Conservation (phyloP, 1,284 basidiomycete species). For the Naganishia liquefaciens region DNA sequence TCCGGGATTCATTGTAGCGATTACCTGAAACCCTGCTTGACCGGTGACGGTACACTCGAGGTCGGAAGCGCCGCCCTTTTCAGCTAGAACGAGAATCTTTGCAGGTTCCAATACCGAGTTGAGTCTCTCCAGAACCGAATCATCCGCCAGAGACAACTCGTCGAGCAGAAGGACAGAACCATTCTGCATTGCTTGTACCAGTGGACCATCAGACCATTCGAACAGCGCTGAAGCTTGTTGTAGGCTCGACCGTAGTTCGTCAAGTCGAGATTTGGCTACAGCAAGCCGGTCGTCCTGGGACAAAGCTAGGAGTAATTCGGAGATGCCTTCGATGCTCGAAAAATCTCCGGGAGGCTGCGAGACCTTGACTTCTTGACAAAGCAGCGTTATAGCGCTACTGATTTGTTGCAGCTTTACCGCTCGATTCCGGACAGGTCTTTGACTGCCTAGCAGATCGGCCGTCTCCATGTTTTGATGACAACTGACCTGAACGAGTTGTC, state of each 20-base stretch:
- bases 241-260: constrained; percentile 1
- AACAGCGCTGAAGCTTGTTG: constrained; percentile 67
- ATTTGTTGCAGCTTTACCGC: constrained; percentile 49
- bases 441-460: constrained; percentile 90
- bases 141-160: constrained; percentile 96
- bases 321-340: constrained; percentile 15
- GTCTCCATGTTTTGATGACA: constrained; percentile 99
- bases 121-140: constrained; percentile 94
- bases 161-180: constrained; percentile 91
- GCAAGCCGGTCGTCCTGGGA: constrained; percentile 1
- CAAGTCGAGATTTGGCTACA: background rate
- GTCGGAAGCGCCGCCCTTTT: constrained; percentile 76
- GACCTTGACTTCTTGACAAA: constrained; percentile 12
- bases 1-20: constrained; percentile 99
- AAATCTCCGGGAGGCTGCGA: background rate
- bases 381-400: background rate
- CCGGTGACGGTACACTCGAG: constrained; percentile 71
- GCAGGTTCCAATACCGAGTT: constrained; percentile 95
- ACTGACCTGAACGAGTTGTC: constrained; percentile 74
- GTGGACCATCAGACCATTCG: constrained; percentile 94
- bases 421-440: constrained; percentile 88
- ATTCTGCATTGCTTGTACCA: constrained; percentile 84
- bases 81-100: constrained; percentile 87
- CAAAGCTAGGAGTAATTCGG: background rate
- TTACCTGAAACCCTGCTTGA: constrained; percentile 72